phyloP scores from a whole-genome alignment of 1,284 basidiomycete genomes.

The Moniliophthora roreri region DNA sequence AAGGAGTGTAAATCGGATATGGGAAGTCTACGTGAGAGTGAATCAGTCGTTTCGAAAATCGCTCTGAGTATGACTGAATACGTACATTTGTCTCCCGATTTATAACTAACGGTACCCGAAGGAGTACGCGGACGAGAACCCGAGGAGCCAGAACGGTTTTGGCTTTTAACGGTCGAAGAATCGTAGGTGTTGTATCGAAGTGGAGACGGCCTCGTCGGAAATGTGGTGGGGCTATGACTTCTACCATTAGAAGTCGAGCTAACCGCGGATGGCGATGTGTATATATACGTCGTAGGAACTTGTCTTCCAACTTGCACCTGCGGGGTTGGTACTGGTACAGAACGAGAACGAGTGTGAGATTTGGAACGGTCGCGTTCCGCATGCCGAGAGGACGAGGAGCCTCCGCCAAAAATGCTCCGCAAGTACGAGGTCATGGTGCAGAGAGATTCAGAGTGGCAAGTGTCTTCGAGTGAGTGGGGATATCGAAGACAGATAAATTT shows the following conservation, averaged over 20 bases:
- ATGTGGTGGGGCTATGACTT: constrained; percentile 8
- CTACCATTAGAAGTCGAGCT: neutral
- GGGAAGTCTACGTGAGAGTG: constrained; percentile 12
- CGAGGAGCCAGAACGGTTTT: constrained; percentile 8
- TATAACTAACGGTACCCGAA: constrained; percentile 15
- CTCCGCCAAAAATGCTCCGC: constrained; percentile 11
- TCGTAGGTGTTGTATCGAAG: constrained; percentile 20
- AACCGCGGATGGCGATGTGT: constrained; percentile 6
- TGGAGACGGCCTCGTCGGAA: constrained; percentile 15
- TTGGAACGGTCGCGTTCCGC: constrained; percentile 9
- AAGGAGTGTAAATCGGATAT: constrained; percentile 20
- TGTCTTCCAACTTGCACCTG: neutral
- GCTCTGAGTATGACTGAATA: neutral
- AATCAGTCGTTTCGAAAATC: neutral
- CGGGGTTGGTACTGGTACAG: constrained; percentile 7
- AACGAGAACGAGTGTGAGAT: constrained; percentile 13
- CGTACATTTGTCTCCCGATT: constrained; percentile 18
- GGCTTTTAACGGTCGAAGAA: constrained; percentile 13
- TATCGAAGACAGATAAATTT: too few species aligned
- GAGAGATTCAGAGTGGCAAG: neutral
- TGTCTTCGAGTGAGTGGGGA: too few species aligned
- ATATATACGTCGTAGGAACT: constrained; percentile 2
- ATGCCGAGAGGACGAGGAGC: constrained; percentile 3
- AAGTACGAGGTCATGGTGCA: constrained; percentile 13
- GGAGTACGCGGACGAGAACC: constrained; percentile 9